Evolutionary conservation across 202 grass and related monocot species (phyloP).

Genomic region (Setaria viridis): DNA sequence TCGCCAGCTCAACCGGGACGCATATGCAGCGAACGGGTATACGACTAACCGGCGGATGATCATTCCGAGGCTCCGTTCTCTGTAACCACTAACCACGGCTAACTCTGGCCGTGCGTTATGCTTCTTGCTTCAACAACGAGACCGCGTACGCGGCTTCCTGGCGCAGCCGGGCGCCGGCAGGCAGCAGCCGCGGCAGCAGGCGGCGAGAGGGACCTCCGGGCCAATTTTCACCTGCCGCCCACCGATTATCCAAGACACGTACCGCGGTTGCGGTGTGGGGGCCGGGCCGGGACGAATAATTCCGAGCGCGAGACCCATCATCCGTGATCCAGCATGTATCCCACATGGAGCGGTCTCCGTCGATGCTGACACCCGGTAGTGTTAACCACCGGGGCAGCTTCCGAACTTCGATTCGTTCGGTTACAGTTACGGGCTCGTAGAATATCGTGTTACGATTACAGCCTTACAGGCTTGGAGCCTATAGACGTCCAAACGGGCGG

Average conservation of each 20-base stretch:
- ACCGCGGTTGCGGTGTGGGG: neutral
- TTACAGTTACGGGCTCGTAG: slow-evolving; percentile 9
- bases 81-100: no score
- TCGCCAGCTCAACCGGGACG: neutral
- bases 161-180: neutral
- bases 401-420: slow-evolving; percentile 1
- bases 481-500: neutral
- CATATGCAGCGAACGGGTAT: neutral
- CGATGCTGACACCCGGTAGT: neutral
- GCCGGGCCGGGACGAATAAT: neutral
- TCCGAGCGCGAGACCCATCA: neutral
- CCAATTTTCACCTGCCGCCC: neutral
- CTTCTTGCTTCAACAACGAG: neutral
- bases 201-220: neutral
- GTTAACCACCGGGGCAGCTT: slow-evolving; percentile 13
- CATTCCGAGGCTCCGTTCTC: neutral
- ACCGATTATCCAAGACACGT: neutral
- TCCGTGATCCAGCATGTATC: slow-evolving; percentile 34
- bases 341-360: slow-evolving; percentile 46
- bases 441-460: neutral
- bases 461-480: neutral
- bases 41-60: neutral
- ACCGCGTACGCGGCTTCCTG: neutral
- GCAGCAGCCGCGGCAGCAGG: neutral
- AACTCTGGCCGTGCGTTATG: neutral